Conservation (phyloP, 805 yeast species). For the Hanseniaspora clermontiae region DNA sequence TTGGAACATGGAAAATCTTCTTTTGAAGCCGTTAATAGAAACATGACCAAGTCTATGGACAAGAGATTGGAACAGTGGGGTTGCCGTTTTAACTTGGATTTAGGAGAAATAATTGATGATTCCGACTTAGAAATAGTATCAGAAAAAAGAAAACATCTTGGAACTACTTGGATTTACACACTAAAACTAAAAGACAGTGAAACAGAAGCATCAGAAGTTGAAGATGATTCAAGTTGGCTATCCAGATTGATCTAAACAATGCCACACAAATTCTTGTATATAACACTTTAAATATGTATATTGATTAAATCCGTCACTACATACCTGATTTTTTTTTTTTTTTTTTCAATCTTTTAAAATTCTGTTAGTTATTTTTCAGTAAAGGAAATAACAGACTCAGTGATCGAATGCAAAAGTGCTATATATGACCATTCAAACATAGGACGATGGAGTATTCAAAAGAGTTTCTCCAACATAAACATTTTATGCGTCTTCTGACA, state of each 20-base stretch:
- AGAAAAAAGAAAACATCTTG: conserved; percentile 73
- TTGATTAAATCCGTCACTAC: neutral
- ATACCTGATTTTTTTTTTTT: neutral
- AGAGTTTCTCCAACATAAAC: neutral
- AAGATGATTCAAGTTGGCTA: too few species aligned
- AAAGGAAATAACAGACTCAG: too few species aligned
- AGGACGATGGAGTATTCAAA: neutral
- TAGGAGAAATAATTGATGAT: conserved; percentile 71
- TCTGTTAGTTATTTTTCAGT: too few species aligned
- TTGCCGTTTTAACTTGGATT: conserved; percentile 93
- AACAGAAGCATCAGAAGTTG: conserved; percentile 23
- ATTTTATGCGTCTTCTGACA: neutral
- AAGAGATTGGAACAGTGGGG: conserved; percentile 86
- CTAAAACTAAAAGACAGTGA: conserved; percentile 65
- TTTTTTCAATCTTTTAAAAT: neutral
- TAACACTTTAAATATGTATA: neutral
- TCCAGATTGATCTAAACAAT: neutral
- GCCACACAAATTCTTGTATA: neutral
- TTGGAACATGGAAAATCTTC: conserved; percentile 88
- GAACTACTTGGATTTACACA: conserved; percentile 80
- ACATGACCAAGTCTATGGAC: conserved; percentile 71
- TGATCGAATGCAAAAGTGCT: too few species aligned
- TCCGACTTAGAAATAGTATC: conserved; percentile 74
- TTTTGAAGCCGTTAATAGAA: conserved; percentile 62
- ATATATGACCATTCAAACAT: neutral